A percentile compares a stretch with the other conserved stretches of the same genome.
Conservation (phyloP, 2,329 filamentous ascomycete species). For the Aspergillus viridinutans region DNA sequence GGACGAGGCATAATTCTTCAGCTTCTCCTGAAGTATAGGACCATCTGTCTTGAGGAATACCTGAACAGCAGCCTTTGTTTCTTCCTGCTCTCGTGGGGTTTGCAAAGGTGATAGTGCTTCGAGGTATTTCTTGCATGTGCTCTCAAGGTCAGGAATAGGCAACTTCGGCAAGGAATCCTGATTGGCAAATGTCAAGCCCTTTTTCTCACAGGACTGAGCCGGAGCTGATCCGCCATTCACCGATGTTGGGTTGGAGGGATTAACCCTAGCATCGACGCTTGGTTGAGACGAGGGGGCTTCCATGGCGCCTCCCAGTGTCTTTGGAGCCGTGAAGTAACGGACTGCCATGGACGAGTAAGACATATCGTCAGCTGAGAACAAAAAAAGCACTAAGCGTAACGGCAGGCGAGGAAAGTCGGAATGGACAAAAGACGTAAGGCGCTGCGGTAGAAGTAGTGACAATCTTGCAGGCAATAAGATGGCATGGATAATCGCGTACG, state of each 20-base stretch:
- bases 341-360: conserved; percentile 60
- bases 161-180: conserved; percentile 88
- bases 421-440: conserved; percentile 81
- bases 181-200: conserved; percentile 79
- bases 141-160: conserved; percentile 83
- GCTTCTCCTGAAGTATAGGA: conserved; percentile 76
- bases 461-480: conserved; percentile 77
- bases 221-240: conserved; percentile 33
- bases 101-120: conserved; percentile 77
- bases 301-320: conserved; percentile 68
- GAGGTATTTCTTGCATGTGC: conserved; percentile 74
- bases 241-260: conserved; percentile 3
- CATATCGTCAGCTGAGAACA: conserved; percentile 51
- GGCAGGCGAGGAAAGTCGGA: conserved; percentile 70
- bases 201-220: conserved; percentile 46
- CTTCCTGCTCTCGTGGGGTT: conserved; percentile 71
- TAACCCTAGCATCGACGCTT: conserved; percentile 21
- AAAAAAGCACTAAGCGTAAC: conserved; percentile 59
- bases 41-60: conserved; percentile 82
- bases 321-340: conserved; percentile 67
- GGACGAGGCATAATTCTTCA: conserved; percentile 84
- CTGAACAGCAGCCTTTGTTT: conserved; percentile 72
- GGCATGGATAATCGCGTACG: conserved; percentile 61
- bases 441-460: conserved; percentile 90
- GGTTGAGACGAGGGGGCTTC: conserved; percentile 35